These are phyloP conservation scores for Fragosphaeria purpurea DNA, from an alignment of 2,329 filamentous ascomycete genomes.

Conservation along the genomic window DNA sequence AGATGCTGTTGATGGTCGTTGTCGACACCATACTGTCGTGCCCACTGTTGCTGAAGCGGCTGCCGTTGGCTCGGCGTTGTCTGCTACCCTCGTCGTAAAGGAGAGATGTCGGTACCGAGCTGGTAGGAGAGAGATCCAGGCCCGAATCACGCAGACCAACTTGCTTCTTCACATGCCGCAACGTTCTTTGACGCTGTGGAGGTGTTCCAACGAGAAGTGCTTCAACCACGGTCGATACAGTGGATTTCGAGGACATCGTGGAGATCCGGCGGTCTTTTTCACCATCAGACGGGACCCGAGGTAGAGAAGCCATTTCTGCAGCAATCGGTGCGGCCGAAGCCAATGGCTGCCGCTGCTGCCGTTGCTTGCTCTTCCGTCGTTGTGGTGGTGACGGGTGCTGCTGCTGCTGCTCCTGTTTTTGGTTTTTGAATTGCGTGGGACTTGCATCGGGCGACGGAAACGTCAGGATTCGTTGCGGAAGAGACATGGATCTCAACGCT, in stretches of 20 bases:
- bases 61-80: conserved; percentile 20
- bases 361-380: conserved; percentile 14
- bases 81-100: conserved; percentile 18
- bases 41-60: conserved; percentile 21
- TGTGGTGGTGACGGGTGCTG: conserved; percentile 16
- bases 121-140: conserved; percentile 30
- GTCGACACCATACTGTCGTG: conserved; percentile 41
- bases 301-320: not conserved
- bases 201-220: conserved; percentile 44
- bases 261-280: conserved; percentile 41
- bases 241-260: conserved; percentile 43
- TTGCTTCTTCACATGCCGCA: conserved; percentile 53
- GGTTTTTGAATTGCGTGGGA: conserved; percentile 12
- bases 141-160: conserved; percentile 37
- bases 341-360: conserved; percentile 17
- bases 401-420: conserved; percentile 10
- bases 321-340: conserved; percentile 7
- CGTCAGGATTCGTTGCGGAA: conserved; percentile 31
- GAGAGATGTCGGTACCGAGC: conserved; percentile 32
- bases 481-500: conserved; percentile 36
- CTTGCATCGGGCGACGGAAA: conserved; percentile 27
- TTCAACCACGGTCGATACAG: conserved; percentile 46
- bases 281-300: conserved; percentile 29
- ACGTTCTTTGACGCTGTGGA: conserved; percentile 40
- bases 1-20: conserved; percentile 37